phyloP scores from a whole-genome alignment of 257 asterid species.

The Fraxinus anomala region DNA sequence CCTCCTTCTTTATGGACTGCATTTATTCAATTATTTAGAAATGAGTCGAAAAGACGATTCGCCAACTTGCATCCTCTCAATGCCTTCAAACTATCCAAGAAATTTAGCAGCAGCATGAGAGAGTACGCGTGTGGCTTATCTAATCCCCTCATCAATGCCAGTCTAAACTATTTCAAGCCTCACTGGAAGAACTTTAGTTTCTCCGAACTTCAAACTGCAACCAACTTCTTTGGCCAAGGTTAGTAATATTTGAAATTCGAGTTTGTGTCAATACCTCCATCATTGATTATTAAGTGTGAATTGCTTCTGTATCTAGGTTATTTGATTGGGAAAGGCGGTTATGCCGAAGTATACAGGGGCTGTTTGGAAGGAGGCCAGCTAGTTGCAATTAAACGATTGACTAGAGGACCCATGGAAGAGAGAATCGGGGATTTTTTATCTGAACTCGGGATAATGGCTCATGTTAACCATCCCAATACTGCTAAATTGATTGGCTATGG shows the following conservation, averaged over 20 bases:
- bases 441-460: slow-evolving; percentile 97
- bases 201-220: slow-evolving; percentile 74
- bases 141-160: slow-evolving; percentile 42
- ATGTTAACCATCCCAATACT: slow-evolving; percentile 89
- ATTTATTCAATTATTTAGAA: slow-evolving; percentile 51
- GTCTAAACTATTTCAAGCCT: slow-evolving; percentile 73
- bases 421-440: slow-evolving; percentile 72
- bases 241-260: slow-evolving; percentile 3
- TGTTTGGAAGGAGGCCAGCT: slow-evolving; percentile 66
- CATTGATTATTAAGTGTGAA: not conserved
- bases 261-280: not conserved
- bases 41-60: slow-evolving; percentile 55
- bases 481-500: slow-evolving; percentile 93
- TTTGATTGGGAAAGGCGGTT: slow-evolving; percentile 91
- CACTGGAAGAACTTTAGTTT: slow-evolving; percentile 78
- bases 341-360: slow-evolving; percentile 90
- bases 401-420: slow-evolving; percentile 64
- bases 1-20: slow-evolving; percentile 56
- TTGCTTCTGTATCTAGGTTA: slow-evolving; percentile 38
- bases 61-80: slow-evolving; percentile 53
- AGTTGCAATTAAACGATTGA: slow-evolving; percentile 79
- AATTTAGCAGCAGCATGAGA: slow-evolving; percentile 71
- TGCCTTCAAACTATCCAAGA: slow-evolving; percentile 50
- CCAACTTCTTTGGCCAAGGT: slow-evolving; percentile 77
- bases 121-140: slow-evolving; percentile 40